These are phyloP conservation scores for Cryptomeria japonica DNA, from an alignment of 75 land plant species.

Conservation along the genomic window DNA sequence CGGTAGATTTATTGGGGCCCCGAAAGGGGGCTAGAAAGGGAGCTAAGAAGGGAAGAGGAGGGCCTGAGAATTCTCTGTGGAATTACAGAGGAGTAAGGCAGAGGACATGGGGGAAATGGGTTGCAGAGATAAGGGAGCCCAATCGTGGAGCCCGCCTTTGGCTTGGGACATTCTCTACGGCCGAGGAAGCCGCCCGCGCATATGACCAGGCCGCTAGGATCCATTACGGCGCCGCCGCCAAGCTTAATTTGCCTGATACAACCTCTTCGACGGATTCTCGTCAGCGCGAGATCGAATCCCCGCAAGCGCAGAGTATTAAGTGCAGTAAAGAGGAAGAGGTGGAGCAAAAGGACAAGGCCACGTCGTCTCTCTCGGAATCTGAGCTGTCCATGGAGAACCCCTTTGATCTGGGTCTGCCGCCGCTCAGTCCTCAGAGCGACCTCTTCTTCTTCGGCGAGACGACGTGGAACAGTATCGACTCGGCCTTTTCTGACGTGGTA, in stretches of 20 bases:
- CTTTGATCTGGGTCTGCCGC: background rate
- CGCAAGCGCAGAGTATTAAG: background rate
- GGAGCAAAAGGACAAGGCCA: background rate
- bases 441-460: background rate
- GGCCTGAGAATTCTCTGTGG: background rate
- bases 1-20: background rate
- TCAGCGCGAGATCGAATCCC: background rate
- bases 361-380: no score
- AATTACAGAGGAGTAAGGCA: constrained; percentile 16
- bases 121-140: constrained; percentile 17
- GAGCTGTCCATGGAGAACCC: background rate
- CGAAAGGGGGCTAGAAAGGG: background rate
- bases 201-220: constrained; percentile 13
- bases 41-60: background rate
- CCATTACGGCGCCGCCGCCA: background rate
- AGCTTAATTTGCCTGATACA: background rate
- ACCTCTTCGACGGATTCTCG: background rate
- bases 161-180: constrained; percentile 16
- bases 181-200: constrained; percentile 12
- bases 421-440: background rate
- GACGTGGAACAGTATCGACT: background rate
- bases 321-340: background rate
- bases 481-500: background rate
- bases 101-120: constrained; percentile 20
- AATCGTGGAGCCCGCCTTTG: constrained; percentile 1